Percentiles rank a stretch among this genome's conserved stretches.
These are phyloP conservation scores for Scenedesmus sp. DNA, from an alignment of 163 green algal genomes.

Conservation along the genomic window DNA sequence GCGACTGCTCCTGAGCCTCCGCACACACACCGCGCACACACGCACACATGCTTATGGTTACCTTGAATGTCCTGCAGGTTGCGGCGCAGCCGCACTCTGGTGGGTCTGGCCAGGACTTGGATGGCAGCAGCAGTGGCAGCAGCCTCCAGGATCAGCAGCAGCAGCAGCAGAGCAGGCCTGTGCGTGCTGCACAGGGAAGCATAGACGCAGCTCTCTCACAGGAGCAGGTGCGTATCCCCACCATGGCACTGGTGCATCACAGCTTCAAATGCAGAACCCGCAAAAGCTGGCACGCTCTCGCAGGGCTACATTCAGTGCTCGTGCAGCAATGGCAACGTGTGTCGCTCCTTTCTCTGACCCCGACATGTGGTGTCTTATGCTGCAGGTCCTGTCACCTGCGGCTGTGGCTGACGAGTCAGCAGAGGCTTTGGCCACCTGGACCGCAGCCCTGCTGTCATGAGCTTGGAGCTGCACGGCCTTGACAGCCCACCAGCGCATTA, in stretches of 20 bases:
- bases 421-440: conserved; percentile 24
- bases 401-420: neutral
- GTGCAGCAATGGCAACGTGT: neutral
- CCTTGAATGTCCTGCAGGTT: neutral
- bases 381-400: neutral
- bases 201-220: neutral
- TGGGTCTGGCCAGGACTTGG: neutral
- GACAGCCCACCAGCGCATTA: neutral
- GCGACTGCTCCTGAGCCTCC: neutral
- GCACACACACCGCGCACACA: too few species aligned
- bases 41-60: neutral
- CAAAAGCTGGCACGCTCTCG: neutral
- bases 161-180: conserved; percentile 20
- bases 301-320: neutral
- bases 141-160: neutral
- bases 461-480: conserved; percentile 19
- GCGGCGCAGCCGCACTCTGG: neutral
- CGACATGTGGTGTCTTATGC: neutral
- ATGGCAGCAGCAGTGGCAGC: neutral
- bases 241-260: neutral
- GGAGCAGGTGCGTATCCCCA: neutral
- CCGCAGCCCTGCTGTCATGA: neutral
- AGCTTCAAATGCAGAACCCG: neutral
- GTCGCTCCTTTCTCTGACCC: neutral
- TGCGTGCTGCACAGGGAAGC: neutral